Conservation (phyloP, 2,329 filamentous ascomycete species). For the Calcarisporium arbuscula region DNA sequence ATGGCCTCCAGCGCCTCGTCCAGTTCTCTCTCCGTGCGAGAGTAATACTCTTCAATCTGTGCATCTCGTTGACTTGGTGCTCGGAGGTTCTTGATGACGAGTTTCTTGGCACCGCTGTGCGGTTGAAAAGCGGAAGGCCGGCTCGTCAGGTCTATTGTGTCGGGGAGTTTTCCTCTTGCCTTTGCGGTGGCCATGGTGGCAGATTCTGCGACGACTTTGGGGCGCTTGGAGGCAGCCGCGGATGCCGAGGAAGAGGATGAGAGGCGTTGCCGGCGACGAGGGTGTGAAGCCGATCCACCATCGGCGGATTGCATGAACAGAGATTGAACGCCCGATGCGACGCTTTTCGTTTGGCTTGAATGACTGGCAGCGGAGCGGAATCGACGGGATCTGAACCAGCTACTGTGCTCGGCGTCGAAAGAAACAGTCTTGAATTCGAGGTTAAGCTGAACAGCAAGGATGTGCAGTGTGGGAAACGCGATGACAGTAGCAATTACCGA, state of each 20-base stretch:
- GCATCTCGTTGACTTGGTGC: constrained; percentile 47
- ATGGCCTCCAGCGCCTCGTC: constrained; percentile 67
- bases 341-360: no score
- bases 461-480: no score
- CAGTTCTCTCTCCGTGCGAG: constrained; percentile 67
- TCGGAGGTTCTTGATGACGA: constrained; percentile 90
- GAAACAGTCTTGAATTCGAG: no score
- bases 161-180: constrained; percentile 34
- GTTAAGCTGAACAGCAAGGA: no score
- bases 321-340: no score
- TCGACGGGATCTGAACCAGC: no score
- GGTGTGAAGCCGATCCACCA: constrained; percentile 23
- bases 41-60: constrained; percentile 71
- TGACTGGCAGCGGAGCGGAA: no score
- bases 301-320: constrained; percentile 29
- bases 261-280: constrained; percentile 32
- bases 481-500: no score
- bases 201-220: constrained; percentile 21
- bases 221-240: constrained; percentile 23
- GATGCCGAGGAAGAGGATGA: constrained; percentile 23
- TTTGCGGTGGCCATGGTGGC: constrained; percentile 27
- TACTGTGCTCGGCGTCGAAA: no score
- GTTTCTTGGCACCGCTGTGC: constrained; percentile 70
- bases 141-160: constrained; percentile 28
- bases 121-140: constrained; percentile 55